Evolutionary conservation across 257 asterid species (phyloP).

Genomic region (Phtheirospermum japonicum): DNA sequence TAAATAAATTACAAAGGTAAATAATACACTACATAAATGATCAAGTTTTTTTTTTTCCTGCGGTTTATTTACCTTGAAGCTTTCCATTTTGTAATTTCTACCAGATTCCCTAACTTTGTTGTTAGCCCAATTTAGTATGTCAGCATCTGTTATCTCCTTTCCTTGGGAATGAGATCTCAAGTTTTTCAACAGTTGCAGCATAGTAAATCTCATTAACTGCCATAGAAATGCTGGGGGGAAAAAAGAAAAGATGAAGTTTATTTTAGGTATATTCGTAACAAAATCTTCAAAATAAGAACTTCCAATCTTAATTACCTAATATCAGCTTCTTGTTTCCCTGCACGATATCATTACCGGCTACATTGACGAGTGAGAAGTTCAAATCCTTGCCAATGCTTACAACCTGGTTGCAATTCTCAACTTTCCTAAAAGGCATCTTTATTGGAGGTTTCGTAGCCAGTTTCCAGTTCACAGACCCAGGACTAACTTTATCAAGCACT

Average conservation of each 20-base stretch:
- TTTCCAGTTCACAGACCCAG: conserved; percentile 80
- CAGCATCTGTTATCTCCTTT: conserved; percentile 30
- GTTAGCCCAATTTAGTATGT: conserved; percentile 35
- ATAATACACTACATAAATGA: background rate
- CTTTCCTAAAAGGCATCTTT: conserved; percentile 82
- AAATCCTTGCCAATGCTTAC: conserved; percentile 72
- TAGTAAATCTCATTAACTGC: conserved; percentile 92
- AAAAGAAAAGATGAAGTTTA: conserved; percentile 10
- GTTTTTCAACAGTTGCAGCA: conserved; percentile 64
- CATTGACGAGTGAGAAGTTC: conserved; percentile 84
- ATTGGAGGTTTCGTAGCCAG: conserved; percentile 83
- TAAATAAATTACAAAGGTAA: background rate
- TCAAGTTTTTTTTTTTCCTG: conserved; percentile 1
- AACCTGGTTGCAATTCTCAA: conserved; percentile 91
- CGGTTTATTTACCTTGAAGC: conserved; percentile 65
- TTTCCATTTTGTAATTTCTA: conserved; percentile 64
- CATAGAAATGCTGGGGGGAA: conserved; percentile 62
- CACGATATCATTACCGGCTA: conserved; percentile 87
- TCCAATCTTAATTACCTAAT: conserved; percentile 44
- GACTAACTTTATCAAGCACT: conserved; percentile 67
- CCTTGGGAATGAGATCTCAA: conserved; percentile 34
- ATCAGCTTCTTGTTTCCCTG: conserved; percentile 96
- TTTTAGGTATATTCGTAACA: background rate
- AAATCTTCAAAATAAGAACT: background rate
- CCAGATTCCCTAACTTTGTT: conserved; percentile 64